A percentile compares a stretch with the other conserved stretches of the same genome.
These are phyloP conservation scores for Penicillium paradoxum DNA, from an alignment of 495 filamentous ascomycete genomes.

Conservation along the genomic window DNA sequence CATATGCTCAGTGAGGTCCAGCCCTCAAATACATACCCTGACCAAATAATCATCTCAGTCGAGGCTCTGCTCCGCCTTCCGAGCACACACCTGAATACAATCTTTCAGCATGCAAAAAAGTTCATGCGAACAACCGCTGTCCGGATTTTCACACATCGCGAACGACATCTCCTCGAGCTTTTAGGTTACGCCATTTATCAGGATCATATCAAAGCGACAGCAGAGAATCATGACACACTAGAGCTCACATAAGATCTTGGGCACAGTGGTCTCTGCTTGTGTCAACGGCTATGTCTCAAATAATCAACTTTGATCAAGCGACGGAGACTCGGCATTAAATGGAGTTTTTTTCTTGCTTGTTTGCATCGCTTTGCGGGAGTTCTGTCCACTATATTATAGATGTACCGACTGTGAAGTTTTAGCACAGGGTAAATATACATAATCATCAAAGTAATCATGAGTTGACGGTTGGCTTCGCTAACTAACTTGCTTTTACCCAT, in stretches of 20 bases:
- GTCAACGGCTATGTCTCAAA: background rate
- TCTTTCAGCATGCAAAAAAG: slow-evolving; percentile 23
- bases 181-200: slow-evolving; percentile 35
- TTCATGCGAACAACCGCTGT: slow-evolving; percentile 29
- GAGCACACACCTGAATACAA: background rate
- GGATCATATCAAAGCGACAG: slow-evolving; percentile 21
- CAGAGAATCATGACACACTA: background rate
- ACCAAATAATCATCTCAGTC: slow-evolving; percentile 19
- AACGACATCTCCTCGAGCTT: slow-evolving; percentile 42
- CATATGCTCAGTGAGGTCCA: slow-evolving; percentile 7
- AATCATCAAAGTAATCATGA: too few relatives aligned
- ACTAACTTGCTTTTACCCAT: too few relatives aligned
- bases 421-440: too few relatives aligned
- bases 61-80: slow-evolving; percentile 14
- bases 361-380: too few relatives aligned
- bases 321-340: too few relatives aligned
- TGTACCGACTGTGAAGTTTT: too few relatives aligned
- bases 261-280: background rate
- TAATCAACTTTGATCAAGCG: too few relatives aligned
- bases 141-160: slow-evolving; percentile 32
- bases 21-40: background rate
- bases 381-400: too few relatives aligned
- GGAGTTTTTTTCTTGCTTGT: too few relatives aligned
- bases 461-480: too few relatives aligned
- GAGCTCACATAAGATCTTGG: background rate